Percentiles rank a stretch among this genome's conserved stretches.
phyloP scores from a whole-genome alignment of 176 grass and related monocot species.

The Alopecurus myosuroides region DNA sequence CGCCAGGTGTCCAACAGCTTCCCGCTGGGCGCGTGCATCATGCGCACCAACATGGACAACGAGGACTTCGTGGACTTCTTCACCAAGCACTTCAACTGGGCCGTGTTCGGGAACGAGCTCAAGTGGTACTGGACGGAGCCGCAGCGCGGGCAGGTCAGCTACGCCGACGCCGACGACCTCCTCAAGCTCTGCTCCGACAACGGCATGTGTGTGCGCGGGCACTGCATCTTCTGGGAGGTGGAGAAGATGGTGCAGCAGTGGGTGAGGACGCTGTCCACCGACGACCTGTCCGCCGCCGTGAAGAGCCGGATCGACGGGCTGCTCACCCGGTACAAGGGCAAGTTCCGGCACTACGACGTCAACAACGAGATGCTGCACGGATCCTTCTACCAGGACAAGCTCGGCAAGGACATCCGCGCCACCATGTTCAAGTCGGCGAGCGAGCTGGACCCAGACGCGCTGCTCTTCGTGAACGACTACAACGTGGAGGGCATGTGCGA shows the following conservation, averaged over 20 bases:
- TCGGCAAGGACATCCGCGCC: constrained; percentile 53
- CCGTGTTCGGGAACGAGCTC: constrained; percentile 89
- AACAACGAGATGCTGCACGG: constrained; percentile 98
- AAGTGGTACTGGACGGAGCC: constrained; percentile 98
- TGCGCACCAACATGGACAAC: constrained; percentile 87
- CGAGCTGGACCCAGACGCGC: constrained; percentile 57
- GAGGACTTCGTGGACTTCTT: constrained; percentile 90
- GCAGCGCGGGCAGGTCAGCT: constrained; percentile 56
- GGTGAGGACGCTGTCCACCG: constrained; percentile 45
- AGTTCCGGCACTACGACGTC: constrained; percentile 82
- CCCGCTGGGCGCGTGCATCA: constrained; percentile 78
- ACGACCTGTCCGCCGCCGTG: constrained; percentile 57
- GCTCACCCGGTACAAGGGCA: constrained; percentile 74
- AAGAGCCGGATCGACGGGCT: constrained; percentile 44
- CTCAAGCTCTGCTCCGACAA: constrained; percentile 73
- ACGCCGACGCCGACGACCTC: constrained; percentile 80
- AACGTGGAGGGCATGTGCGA: constrained; percentile 71
- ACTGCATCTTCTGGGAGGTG: constrained; percentile 98
- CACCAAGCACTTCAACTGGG: constrained; percentile 84
- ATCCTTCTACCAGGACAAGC: constrained; percentile 81
- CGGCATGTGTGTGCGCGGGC: constrained; percentile 52
- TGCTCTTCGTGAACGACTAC: constrained; percentile 97
- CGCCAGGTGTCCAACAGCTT: constrained; percentile 72
- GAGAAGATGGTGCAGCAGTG: constrained; percentile 58
- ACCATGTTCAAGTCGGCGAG: constrained; percentile 59